Base-by-base conservation (phyloP, 2,329 filamentous ascomycete genomes). In the Fusarium zealandicum region DNA sequence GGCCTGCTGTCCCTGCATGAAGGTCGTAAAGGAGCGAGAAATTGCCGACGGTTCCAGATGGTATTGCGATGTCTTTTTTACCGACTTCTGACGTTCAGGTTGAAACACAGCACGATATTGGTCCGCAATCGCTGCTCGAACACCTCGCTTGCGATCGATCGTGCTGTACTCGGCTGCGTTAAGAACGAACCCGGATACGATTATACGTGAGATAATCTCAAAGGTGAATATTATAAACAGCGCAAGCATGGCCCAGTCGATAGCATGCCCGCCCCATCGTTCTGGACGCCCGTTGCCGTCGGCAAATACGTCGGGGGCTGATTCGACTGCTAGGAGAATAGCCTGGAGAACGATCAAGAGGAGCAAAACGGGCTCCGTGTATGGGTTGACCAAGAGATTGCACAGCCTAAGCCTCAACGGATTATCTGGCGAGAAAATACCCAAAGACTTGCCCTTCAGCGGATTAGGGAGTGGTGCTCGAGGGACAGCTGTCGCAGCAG, bases 131-230 rank as follows among this genome's bases (percentile, higher is more conserved):
- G 89, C 90, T 60, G 88, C 86, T 45, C 85, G 86, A 8, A 96
- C 75, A 10, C 92, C 90, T 27, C 88, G 80, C 61, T 88, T 84
- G 46, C 90, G 85, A 72, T 96, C 90, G 57, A 96, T 90, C 5
- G 92, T 96, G 73, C 91, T 96, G 73, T 97, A 97, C 70, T 97
- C 93, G 8, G 86, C 79, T 2, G 95, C 90, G 70, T 99, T 99
- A 62, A 96, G 79, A 27, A 99, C 81, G 65, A 99, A 90, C 0
- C 95, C 96, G 1, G 95, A 99, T 1, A 99, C 96, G 55, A 99
- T 88, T 35, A 93, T 88, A 49, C 93, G 89, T 56, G 90, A 86
- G 49, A 89, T 78, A 30, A 96, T 82, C 73, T 99, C 96, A 17
- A 96, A 68, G 0, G 93, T 96, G 71, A 98, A 99, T 42, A 99